Conservation (phyloP, 1,284 basidiomycete species). For the Prillingera fragicola region DNA sequence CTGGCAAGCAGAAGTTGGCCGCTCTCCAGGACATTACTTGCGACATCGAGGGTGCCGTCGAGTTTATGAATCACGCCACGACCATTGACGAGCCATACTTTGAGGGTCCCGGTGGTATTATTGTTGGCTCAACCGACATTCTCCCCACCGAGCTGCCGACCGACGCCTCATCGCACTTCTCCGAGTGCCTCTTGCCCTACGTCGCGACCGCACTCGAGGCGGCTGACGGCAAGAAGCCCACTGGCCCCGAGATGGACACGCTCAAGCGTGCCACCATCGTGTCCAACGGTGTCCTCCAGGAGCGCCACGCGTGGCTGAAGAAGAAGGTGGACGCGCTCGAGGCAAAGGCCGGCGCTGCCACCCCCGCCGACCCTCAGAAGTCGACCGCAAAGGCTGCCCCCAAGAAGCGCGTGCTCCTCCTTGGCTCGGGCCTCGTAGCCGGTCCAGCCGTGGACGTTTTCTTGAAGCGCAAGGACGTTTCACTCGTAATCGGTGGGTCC, state of each 20-base stretch:
- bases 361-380: not conserved
- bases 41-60: constrained; percentile 75
- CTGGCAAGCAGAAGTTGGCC: constrained; percentile 46
- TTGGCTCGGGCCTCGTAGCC: constrained; percentile 89
- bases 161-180: constrained; percentile 75
- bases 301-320: constrained; percentile 59
- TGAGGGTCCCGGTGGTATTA: constrained; percentile 53
- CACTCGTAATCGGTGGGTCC: constrained; percentile 71
- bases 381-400: constrained; percentile 5
- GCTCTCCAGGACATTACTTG: constrained; percentile 81
- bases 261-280: constrained; percentile 67
- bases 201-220: constrained; percentile 52
- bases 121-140: constrained; percentile 83
- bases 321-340: constrained; percentile 53
- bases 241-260: constrained; percentile 45
- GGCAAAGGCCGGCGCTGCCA: not conserved
- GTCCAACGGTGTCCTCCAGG: constrained; percentile 55
- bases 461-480: constrained; percentile 56
- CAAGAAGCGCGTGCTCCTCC: constrained; percentile 69
- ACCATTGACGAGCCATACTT: constrained; percentile 71
- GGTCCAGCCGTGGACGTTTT: constrained; percentile 75
- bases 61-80: constrained; percentile 68
- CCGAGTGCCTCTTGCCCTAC: constrained; percentile 61
- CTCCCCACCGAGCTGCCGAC: constrained; percentile 71
- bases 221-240: constrained; percentile 19